A percentile compares a stretch with the other conserved stretches of the same genome.
Evolutionary conservation across 305 asterid species (phyloP).

Genomic region (Fraxinus paxiana): DNA sequence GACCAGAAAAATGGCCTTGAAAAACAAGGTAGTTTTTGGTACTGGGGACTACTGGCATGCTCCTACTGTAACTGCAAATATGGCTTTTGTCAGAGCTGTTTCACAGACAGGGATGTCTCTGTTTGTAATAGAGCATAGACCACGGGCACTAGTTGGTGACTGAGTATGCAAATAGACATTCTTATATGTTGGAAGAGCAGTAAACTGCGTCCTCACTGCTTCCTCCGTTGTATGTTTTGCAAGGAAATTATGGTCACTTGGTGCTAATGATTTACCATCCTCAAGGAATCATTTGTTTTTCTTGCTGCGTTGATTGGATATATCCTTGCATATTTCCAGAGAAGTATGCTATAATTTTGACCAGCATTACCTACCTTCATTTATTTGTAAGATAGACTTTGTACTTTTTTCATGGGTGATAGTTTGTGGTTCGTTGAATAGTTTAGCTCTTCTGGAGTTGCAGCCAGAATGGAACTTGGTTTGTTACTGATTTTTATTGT

Average conservation of each 20-base stretch:
- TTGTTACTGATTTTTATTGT: not conserved
- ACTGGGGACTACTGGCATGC: conserved; percentile 84
- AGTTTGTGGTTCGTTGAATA: not conserved
- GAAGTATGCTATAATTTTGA: not conserved
- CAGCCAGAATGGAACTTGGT: not conserved
- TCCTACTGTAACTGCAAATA: conserved; percentile 82
- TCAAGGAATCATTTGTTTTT: conserved; percentile 11
- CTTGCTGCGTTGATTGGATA: conserved; percentile 6
- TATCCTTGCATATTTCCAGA: conserved; percentile 10
- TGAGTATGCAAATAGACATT: conserved; percentile 13
- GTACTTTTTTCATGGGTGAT: not conserved
- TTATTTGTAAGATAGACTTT: not conserved
- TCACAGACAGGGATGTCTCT: conserved; percentile 87
- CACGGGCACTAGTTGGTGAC: conserved; percentile 80
- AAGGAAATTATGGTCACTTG: not conserved
- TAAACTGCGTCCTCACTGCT: not conserved
- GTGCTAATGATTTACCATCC: conserved; percentile 8
- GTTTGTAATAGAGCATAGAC: conserved; percentile 67
- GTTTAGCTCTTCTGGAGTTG: not conserved
- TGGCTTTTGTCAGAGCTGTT: conserved; percentile 86
- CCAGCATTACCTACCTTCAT: not conserved
- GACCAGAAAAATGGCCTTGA: conserved; percentile 74
- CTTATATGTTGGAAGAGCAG: conserved; percentile 9
- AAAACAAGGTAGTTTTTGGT: conserved; percentile 86
- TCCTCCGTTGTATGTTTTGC: not conserved